A percentile compares a stretch with the other conserved stretches of the same genome.
These are phyloP conservation scores for Gaultheria prostrata DNA, from an alignment of 148 eudicot genomes.

Conservation along the genomic window DNA sequence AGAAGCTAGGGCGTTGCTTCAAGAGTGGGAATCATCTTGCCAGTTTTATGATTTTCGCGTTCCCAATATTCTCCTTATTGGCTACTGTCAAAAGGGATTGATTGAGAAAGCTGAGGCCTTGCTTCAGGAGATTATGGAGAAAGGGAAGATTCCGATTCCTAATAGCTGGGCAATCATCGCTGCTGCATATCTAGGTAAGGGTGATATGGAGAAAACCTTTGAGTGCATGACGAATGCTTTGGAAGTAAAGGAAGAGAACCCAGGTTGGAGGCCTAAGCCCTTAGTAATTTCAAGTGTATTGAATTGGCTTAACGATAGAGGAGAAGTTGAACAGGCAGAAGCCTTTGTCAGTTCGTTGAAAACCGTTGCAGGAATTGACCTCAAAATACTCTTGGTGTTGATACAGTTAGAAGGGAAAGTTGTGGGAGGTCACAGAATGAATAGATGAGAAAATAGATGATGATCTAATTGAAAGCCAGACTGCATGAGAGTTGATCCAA, in stretches of 20 bases:
- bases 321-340: conserved; percentile 36
- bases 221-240: conserved; percentile 49
- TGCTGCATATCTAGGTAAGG: conserved; percentile 34
- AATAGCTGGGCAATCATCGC: conserved; percentile 49
- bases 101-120: conserved; percentile 42
- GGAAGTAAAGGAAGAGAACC: conserved; percentile 31
- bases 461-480: background rate
- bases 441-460: conserved; percentile 27
- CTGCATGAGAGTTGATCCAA: background rate
- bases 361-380: conserved; percentile 23
- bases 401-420: too few relatives aligned
- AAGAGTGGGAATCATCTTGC: conserved; percentile 50
- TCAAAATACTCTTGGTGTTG: conserved; percentile 7
- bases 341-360: conserved; percentile 36
- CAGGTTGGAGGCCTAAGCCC: conserved; percentile 49
- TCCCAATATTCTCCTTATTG: conserved; percentile 40
- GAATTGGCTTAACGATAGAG: conserved; percentile 43
- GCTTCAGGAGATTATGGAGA: conserved; percentile 33
- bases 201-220: conserved; percentile 37
- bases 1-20: conserved; percentile 36
- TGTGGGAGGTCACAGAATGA: conserved; percentile 27
- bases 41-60: conserved; percentile 44
- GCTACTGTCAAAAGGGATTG: conserved; percentile 39
- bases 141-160: conserved; percentile 43
- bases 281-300: conserved; percentile 25